Evolutionary conservation across 805 yeast genomes (phyloP).

Genomic region (Kluyveromyces nonfermentans): DNA sequence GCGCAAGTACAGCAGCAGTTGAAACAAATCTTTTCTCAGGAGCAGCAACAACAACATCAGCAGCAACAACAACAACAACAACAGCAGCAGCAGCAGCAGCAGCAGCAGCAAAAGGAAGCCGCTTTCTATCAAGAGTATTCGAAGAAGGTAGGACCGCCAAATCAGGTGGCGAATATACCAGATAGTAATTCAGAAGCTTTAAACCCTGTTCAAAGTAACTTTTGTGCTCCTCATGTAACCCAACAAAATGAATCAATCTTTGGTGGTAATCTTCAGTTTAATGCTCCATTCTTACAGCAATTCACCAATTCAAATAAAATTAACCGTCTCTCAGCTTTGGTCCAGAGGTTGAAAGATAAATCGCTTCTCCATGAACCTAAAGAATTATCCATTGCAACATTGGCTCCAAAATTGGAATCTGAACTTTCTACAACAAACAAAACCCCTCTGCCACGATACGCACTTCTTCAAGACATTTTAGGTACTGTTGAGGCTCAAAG

Average conservation of each 20-base stretch:
- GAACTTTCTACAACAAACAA: conserved; percentile 6
- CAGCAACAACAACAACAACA: conserved; percentile 23
- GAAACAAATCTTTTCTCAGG: conserved; percentile 33
- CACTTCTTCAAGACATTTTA: conserved; percentile 18
- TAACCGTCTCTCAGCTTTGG: background rate
- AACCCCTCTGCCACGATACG: conserved; percentile 17
- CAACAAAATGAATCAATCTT: background rate
- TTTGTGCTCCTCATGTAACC: background rate
- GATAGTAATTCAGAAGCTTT: background rate
- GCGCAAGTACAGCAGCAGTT: conserved; percentile 32
- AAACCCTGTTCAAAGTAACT: background rate
- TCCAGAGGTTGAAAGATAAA: conserved; percentile 6
- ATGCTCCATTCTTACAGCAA: conserved; percentile 2
- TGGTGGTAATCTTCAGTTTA: conserved; percentile 3
- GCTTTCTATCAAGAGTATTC: conserved; percentile 7
- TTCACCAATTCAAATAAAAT: background rate
- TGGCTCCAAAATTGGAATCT: conserved; percentile 16
- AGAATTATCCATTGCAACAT: conserved; percentile 21
- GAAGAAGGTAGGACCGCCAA: background rate
- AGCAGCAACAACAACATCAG: conserved; percentile 25
- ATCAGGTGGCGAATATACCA: background rate
- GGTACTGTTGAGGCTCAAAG: conserved; percentile 26
- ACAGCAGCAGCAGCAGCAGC: conserved; percentile 19
- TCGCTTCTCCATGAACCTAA: conserved; percentile 20
- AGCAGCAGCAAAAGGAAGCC: conserved; percentile 16